Evolutionary conservation across 345 rosid genomes (phyloP).

Genomic region (Heritiera fomes): DNA sequence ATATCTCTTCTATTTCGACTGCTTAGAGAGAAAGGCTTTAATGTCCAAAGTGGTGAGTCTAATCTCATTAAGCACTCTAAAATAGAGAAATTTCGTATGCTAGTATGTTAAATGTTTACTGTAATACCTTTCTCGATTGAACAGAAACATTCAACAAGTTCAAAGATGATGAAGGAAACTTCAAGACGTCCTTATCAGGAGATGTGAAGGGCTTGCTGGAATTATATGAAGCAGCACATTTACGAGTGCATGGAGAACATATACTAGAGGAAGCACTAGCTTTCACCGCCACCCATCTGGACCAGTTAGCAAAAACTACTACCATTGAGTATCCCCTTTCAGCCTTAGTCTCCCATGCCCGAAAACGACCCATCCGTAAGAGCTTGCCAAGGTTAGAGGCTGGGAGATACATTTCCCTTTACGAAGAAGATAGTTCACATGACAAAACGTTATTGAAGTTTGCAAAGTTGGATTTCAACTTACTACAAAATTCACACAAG

Average conservation of each 20-base stretch:
- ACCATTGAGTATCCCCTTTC: neutral
- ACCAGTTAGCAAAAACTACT: neutral
- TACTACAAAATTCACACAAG: no score
- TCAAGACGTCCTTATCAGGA: constrained; percentile 2
- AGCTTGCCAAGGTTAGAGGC: constrained; percentile 23
- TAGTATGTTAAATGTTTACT: no score
- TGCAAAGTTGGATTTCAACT: constrained; percentile 23
- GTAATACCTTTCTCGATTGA: neutral
- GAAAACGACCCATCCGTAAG: neutral
- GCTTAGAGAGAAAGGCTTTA: neutral
- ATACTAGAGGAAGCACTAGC: neutral
- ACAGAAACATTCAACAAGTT: constrained; percentile 29
- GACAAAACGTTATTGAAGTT: constrained; percentile 19
- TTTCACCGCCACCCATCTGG: neutral
- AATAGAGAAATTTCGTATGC: no score
- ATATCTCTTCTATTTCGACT: neutral
- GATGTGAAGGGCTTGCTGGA: constrained; percentile 28
- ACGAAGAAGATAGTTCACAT: neutral
- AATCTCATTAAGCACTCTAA: neutral
- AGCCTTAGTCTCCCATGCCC: neutral
- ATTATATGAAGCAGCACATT: constrained; percentile 32
- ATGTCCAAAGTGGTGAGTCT: constrained; percentile 23
- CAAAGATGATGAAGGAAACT: constrained; percentile 24
- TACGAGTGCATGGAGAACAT: constrained; percentile 17
- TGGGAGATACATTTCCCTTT: constrained; percentile 6